Evolutionary conservation across 2,329 filamentous ascomycete species (phyloP), one percentile per base, ranked within the genome.

Genomic region (Pseudogymnoascus sp.): DNA sequence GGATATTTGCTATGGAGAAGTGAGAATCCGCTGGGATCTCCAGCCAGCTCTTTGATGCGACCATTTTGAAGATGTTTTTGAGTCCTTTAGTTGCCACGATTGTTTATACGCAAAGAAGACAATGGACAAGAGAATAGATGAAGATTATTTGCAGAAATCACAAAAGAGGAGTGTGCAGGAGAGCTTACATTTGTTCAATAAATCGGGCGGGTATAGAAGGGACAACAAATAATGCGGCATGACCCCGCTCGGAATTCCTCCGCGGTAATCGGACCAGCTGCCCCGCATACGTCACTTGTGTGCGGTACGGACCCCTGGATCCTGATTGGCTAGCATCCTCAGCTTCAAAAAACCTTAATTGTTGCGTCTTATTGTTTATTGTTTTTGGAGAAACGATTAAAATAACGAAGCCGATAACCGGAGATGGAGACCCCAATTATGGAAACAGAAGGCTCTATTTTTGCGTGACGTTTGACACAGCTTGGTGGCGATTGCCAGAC

Each of bases 1-100:
- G 89, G 62, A 92, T 85, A 72, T 92, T 92, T 67, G 84, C 82
- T 60, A 91, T 78, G 11, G 88, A 90, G 76, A 92, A 92, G 70
- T 73, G 66, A 53, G 68, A 70, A 49, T 70, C 42, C 5, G 66
- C 23, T 1, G 72, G 69, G 21, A 74, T 71, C 7, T 66, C 42
- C 8, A 74, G 64, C 72, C 72, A 74, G 56, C 71, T 72, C 49
- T 68, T 68, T 42, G 68, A 67, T 34, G 71, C 66, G 21, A 70
- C 65, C 72, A 73, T 73, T 37, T 46, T 68, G 40, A 60, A 23
- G n/a, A 61, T 60, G 34, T 60, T 60, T 60, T 38, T 60, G 25
- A 60, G 36, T 16, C 36, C 38, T 60, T 42, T 60, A 6, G 38
- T 12, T 16, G 59, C 59, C 59, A 60, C 59, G 59, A 14, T 42